Percentiles rank a stretch among this genome's conserved stretches.
These are phyloP conservation scores for Aspergillus calidoustus DNA, from an alignment of 2,329 filamentous ascomycete species.

Conservation along the genomic window DNA sequence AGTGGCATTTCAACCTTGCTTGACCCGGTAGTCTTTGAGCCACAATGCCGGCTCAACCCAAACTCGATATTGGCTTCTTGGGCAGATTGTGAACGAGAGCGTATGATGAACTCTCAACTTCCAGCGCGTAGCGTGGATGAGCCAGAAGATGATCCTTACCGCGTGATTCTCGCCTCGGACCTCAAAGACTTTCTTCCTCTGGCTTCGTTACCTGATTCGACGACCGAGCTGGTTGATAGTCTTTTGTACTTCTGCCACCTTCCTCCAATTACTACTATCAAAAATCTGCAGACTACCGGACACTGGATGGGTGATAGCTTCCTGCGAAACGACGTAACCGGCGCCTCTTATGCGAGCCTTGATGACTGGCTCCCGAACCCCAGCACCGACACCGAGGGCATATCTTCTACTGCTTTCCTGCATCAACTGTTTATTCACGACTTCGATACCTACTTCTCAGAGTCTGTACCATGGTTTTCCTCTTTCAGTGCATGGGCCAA, in stretches of 20 bases:
- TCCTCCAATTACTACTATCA: conserved; percentile 54
- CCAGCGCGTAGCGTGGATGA: conserved; percentile 79
- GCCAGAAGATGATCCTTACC: conserved; percentile 76
- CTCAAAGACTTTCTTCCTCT: conserved; percentile 64
- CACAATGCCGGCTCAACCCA: conserved; percentile 27
- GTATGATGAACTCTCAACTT: conserved; percentile 54
- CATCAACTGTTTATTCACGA: conserved; percentile 47
- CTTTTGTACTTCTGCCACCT: conserved; percentile 72
- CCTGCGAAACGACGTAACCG: conserved; percentile 48
- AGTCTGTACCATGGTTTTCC: conserved; percentile 53
- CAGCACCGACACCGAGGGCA: conserved; percentile 12
- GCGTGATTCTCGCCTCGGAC: conserved; percentile 80
- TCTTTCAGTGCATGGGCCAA: conserved; percentile 40
- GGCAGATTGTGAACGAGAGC: conserved; percentile 58
- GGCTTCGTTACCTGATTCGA: conserved; percentile 37
- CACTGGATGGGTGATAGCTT: conserved; percentile 60
- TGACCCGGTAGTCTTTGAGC: conserved; percentile 39
- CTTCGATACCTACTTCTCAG: conserved; percentile 60
- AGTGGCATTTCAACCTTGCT: conserved; percentile 30
- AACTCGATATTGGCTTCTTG: conserved; percentile 50
- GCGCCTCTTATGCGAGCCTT: conserved; percentile 29
- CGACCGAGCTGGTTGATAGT: conserved; percentile 64
- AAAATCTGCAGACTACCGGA: conserved; percentile 31
- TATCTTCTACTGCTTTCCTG: conserved; percentile 38
- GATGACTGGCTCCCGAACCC: conserved; percentile 31